Conservation (phyloP, 257 asterid species). For the Fraxinus pennsylvanica region DNA sequence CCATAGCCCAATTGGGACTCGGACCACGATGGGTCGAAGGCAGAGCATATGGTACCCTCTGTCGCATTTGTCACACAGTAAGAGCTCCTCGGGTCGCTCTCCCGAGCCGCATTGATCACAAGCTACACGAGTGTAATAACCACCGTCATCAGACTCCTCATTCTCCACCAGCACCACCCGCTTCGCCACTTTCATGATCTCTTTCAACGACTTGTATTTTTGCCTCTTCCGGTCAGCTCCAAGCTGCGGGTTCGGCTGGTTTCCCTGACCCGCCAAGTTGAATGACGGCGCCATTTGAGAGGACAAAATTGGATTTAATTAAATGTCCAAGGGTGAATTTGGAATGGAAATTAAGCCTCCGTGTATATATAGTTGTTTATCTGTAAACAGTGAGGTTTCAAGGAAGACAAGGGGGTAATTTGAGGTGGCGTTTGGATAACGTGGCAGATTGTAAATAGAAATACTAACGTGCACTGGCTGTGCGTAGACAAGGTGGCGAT, state of each 20-base stretch:
- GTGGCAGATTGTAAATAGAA: slow-evolving; percentile 34
- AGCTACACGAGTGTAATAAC: slow-evolving; percentile 29
- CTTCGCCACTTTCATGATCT: slow-evolving; percentile 55
- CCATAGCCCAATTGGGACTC: slow-evolving; percentile 75
- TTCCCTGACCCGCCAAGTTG: slow-evolving; percentile 28
- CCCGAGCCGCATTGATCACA: slow-evolving; percentile 83
- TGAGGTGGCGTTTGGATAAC: slow-evolving; percentile 31
- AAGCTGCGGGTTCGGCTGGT: slow-evolving; percentile 19
- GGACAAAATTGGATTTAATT: slow-evolving; percentile 28
- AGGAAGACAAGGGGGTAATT: not conserved
- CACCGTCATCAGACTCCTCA: slow-evolving; percentile 26
- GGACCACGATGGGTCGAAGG: slow-evolving; percentile 64
- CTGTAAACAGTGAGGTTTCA: slow-evolving; percentile 20
- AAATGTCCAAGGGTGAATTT: slow-evolving; percentile 30
- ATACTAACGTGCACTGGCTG: slow-evolving; percentile 28
- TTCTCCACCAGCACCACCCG: slow-evolving; percentile 32
- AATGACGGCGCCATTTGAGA: slow-evolving; percentile 30
- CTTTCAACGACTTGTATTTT: slow-evolving; percentile 49
- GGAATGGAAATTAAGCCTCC: slow-evolving; percentile 24
- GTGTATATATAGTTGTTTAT: not conserved
- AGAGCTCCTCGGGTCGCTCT: slow-evolving; percentile 55
- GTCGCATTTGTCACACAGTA: slow-evolving; percentile 70
- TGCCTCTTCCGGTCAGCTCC: slow-evolving; percentile 20
- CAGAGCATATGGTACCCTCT: slow-evolving; percentile 74
- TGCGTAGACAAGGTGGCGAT: not conserved